Base-by-base conservation (phyloP, 192 early-diverging fungal genomes). In the Coemansia guatemalensis region DNA sequence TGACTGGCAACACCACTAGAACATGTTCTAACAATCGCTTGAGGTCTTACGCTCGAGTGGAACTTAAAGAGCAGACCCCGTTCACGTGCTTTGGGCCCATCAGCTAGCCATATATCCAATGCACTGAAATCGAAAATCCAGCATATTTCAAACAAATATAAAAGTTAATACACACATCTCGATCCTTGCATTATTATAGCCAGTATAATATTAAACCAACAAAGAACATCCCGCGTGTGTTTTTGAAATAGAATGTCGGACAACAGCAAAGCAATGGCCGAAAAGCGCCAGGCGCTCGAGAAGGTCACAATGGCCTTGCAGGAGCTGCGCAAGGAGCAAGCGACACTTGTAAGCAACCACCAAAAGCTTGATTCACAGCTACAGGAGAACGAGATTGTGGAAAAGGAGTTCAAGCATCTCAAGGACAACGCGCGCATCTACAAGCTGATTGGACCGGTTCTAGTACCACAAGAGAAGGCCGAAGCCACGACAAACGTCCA, bases 371-470 rank as follows among this genome's bases (percentile, higher is more conserved):
- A 99, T 66, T 96, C 97, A 25, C 97, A 99, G 75, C 82, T 95
- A 35, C 91, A 95, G 61, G 97, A 99, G 60, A 99, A 99, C 82
- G 92, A 94, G 68, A 62, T 93, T 60, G 95, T 99, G 14, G 81
- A 90, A 60, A 89, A 90, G 85, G 97, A 99, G 85, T 96, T 99
- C 74, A 85, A 89, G 62, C 58, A 85, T 21, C 73, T 99, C 58
- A 86, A 92, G 30, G 86, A 87, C 24, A 89, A 90, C 50, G 82
- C 95, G 27, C 90, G 87, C 53, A 89, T 99, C 21, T 99, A 93
- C 85, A 99, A 99, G 69, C 80, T 99, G 56, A 91, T 95, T 62
- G 97, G 97, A 0, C 97, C 97, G 23, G 95, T 96, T 12, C 82
- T 99, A 25, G 91, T 97, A 11, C 95, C 91, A 81, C 95, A 99